These are phyloP conservation scores for Xylariaceae sp. DNA, from an alignment of 2,329 filamentous ascomycete species.

Conservation along the genomic window DNA sequence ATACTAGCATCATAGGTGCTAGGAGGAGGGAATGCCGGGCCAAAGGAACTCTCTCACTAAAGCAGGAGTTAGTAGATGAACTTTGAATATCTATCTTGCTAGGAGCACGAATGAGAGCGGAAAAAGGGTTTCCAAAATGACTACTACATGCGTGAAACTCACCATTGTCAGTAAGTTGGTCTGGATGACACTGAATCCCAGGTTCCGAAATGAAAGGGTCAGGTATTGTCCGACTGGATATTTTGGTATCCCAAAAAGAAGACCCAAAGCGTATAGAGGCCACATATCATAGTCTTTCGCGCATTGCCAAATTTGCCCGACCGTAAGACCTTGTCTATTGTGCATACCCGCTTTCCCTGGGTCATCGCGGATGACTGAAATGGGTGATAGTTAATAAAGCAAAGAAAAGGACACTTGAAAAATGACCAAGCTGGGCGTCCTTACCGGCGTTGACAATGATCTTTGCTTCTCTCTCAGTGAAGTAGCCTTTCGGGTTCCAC, in stretches of 20 bases:
- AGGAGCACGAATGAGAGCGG: too few species aligned
- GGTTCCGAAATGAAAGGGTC: constrained; percentile 23
- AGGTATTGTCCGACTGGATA: constrained; percentile 36
- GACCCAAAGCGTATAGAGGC: constrained; percentile 31
- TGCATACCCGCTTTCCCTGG: constrained; percentile 47
- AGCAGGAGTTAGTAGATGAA: too few species aligned
- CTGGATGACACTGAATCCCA: constrained; percentile 40
- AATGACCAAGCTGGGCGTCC: background rate
- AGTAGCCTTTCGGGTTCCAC: constrained; percentile 57
- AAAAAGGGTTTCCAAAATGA: too few species aligned
- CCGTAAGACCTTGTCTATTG: constrained; percentile 46
- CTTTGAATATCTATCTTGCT: too few species aligned
- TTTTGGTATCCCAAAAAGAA: constrained; percentile 43
- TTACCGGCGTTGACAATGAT: constrained; percentile 58
- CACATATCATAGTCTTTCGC: constrained; percentile 51
- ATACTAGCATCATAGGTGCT: too few species aligned
- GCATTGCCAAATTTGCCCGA: constrained; percentile 41
- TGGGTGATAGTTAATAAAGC: constrained; percentile 9
- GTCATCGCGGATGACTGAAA: constrained; percentile 49
- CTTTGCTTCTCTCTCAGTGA: constrained; percentile 59
- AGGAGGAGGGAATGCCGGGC: too few species aligned
- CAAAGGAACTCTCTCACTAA: too few species aligned
- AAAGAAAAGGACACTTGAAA: background rate
- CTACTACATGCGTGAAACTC: too few species aligned
- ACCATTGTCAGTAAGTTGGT: constrained; percentile 54